These are phyloP conservation scores for Diaporthe helianthi DNA, from an alignment of 2,329 filamentous ascomycete species.

Conservation along the genomic window DNA sequence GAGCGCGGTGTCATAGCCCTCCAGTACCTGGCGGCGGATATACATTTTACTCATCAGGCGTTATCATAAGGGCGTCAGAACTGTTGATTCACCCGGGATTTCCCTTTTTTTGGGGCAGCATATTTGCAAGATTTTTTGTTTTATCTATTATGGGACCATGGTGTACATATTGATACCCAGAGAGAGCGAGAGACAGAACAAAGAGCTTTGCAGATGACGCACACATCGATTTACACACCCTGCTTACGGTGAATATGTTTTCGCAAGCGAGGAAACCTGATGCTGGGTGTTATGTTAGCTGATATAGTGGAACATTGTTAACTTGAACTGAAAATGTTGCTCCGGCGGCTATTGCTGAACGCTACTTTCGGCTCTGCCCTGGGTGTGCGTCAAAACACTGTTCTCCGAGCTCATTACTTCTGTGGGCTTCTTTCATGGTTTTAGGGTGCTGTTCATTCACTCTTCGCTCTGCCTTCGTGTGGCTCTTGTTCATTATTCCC, in stretches of 20 bases:
- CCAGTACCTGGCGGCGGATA: background rate
- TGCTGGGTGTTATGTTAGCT: background rate
- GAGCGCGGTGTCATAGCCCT: background rate
- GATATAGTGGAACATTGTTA: background rate
- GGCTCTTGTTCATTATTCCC: background rate
- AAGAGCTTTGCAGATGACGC: too few species aligned
- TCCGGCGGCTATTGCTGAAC: too few species aligned
- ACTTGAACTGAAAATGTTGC: too few species aligned
- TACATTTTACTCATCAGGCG: background rate
- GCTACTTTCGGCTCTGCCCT: background rate
- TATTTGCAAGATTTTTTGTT: background rate
- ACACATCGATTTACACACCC: background rate
- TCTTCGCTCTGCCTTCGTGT: background rate
- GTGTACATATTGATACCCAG: slow-evolving; percentile 22
- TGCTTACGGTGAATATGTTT: background rate
- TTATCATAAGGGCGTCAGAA: background rate
- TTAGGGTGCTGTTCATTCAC: too few species aligned
- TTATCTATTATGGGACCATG: background rate
- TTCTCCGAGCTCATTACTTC: background rate
- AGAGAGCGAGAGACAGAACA: too few species aligned
- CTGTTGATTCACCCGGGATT: background rate
- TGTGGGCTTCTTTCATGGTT: background rate
- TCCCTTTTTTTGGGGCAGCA: background rate
- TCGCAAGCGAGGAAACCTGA: background rate
- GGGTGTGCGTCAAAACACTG: too few species aligned